Conservation (phyloP, 768 basidiomycete species). For the Tubosaeta sp. region DNA sequence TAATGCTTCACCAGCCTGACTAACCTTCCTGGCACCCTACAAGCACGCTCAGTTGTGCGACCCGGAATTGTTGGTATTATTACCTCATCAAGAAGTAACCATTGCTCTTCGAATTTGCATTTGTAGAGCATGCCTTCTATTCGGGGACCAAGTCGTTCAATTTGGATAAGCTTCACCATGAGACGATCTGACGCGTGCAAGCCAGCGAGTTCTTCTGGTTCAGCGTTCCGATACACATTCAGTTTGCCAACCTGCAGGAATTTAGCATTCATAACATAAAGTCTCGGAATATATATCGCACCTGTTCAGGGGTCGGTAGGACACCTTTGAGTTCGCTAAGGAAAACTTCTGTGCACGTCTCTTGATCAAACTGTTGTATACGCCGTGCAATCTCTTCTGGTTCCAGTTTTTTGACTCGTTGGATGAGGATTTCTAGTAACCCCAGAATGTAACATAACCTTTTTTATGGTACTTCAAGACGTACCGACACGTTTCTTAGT, state of each 20-base stretch:
- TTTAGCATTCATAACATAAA: background rate
- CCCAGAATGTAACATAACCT: background rate
- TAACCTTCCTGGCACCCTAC: constrained; percentile 77
- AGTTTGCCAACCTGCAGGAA: constrained; percentile 74
- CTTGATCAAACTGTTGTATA: constrained; percentile 83
- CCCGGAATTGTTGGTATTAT: background rate
- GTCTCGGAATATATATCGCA: constrained; percentile 23
- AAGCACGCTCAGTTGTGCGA: constrained; percentile 4
- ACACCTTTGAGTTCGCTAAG: constrained; percentile 84
- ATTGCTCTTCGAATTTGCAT: constrained; percentile 81
- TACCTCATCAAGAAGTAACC: constrained; percentile 78
- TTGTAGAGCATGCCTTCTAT: constrained; percentile 97
- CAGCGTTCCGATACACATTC: constrained; percentile 84
- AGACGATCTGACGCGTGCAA: constrained; percentile 95
- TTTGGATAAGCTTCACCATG: constrained; percentile 96
- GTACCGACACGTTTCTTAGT: constrained; percentile 91
- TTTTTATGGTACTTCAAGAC: constrained; percentile 27
- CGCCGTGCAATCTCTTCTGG: constrained; percentile 83
- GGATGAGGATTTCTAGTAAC: constrained; percentile 80
- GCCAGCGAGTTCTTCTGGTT: constrained; percentile 76
- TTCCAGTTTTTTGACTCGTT: constrained; percentile 74
- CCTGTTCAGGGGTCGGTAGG: constrained; percentile 89
- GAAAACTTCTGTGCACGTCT: constrained; percentile 85
- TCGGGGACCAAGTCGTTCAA: constrained; percentile 80
- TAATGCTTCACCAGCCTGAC: constrained; percentile 75